phyloP scores from a whole-genome alignment of 73 alveolate genomes.

The Breviolum minutum region DNA sequence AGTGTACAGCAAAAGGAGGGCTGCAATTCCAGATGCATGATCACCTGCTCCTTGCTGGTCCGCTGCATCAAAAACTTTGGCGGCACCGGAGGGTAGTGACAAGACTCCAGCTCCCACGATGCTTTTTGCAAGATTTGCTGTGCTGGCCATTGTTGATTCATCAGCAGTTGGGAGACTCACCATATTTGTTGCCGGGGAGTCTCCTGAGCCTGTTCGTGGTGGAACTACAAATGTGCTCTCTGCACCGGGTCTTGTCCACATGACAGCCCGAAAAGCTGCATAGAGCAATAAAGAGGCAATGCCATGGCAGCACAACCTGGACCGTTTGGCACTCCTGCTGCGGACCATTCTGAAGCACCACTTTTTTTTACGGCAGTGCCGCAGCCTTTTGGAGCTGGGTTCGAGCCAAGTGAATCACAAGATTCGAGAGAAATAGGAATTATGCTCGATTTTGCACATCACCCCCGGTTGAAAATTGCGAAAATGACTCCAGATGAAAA shows the following conservation, averaged over 20 bases:
- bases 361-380: neutral
- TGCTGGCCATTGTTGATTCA: constrained; percentile 46
- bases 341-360: constrained; percentile 6
- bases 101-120: constrained; percentile 74
- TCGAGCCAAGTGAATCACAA: neutral
- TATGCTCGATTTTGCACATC: too few relatives aligned
- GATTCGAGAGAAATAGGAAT: too few relatives aligned
- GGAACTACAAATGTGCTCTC: neutral
- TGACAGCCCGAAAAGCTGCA: neutral
- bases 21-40: constrained; percentile 1
- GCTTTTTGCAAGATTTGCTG: constrained; percentile 62
- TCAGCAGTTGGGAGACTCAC: neutral
- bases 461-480: too few relatives aligned
- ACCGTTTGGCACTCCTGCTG: constrained; percentile 22
- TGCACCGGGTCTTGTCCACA: neutral
- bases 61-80: constrained; percentile 63
- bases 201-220: neutral
- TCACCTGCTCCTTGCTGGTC: neutral
- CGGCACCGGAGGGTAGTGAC: constrained; percentile 55
- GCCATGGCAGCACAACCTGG: neutral
- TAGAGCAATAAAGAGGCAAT: neutral
- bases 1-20: constrained; percentile 17
- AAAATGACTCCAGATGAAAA: too few relatives aligned
- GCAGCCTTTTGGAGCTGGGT: constrained; percentile 36
- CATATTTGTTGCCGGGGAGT: neutral